phyloP scores from a whole-genome alignment of 2,329 filamentous ascomycete genomes.

The Setomelanomma holmii region DNA sequence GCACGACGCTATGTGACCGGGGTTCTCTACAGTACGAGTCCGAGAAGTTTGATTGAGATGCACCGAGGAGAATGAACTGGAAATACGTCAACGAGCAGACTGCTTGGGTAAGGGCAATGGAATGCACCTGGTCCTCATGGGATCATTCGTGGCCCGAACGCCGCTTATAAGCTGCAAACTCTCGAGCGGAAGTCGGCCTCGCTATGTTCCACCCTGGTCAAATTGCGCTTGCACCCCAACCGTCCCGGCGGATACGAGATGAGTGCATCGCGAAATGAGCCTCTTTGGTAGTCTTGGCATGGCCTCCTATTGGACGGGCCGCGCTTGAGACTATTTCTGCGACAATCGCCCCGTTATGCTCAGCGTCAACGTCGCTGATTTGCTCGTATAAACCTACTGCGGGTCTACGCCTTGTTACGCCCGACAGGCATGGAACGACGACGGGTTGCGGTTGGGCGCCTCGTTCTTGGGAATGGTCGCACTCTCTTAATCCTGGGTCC shows the following conservation, averaged over 20 bases:
- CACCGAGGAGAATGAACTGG: not conserved
- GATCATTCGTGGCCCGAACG: too few relatives aligned
- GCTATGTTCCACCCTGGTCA: not conserved
- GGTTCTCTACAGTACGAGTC: too few relatives aligned
- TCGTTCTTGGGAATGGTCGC: not conserved
- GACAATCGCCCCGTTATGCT: slow-evolving; percentile 1
- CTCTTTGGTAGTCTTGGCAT: not conserved
- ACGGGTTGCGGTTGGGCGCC: not conserved
- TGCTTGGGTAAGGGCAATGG: too few relatives aligned
- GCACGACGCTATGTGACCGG: too few relatives aligned
- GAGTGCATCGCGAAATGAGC: not conserved
- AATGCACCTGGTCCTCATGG: too few relatives aligned
- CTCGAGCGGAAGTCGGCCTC: not conserved
- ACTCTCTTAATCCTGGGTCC: not conserved
- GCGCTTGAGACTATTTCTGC: not conserved
- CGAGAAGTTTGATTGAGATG: not conserved
- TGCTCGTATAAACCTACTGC: not conserved
- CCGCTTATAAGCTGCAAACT: not conserved
- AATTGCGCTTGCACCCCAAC: not conserved
- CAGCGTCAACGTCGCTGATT: slow-evolving; percentile 2
- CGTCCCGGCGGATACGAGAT: not conserved
- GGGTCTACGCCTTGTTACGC: slow-evolving; percentile 9
- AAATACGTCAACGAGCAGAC: too few relatives aligned
- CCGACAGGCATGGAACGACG: not conserved
- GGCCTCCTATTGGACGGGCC: not conserved